Conservation (phyloP, 2,329 filamentous ascomycete genomes). For the Colletotrichum agaves region DNA sequence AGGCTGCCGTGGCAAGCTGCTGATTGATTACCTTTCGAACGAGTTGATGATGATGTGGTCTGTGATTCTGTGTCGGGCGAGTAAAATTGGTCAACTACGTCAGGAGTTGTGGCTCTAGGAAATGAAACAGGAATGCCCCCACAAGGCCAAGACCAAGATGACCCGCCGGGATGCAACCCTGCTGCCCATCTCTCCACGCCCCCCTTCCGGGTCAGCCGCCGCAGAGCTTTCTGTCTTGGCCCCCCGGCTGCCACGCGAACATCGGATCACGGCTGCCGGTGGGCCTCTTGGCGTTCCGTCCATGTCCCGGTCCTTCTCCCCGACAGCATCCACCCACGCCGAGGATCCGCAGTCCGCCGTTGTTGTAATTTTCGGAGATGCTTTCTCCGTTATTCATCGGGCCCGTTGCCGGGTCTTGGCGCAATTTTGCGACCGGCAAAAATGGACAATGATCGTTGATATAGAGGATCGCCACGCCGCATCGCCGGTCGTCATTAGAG, state of each 20-base stretch:
- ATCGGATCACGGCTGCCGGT: conserved; percentile 13
- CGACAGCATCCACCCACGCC: conserved; percentile 17
- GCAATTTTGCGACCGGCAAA: not conserved
- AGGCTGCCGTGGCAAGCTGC: conserved; percentile 8
- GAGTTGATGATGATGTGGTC: not conserved
- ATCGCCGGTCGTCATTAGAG: not conserved
- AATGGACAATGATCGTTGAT: not conserved
- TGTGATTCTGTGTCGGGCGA: not conserved
- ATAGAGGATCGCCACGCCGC: not conserved
- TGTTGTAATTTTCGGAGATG: not conserved
- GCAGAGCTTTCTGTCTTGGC: not conserved
- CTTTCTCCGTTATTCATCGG: not conserved
- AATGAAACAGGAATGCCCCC: conserved; percentile 33
- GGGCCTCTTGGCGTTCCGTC: conserved; percentile 20
- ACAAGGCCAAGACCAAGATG: conserved; percentile 31
- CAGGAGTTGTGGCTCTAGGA: conserved; percentile 29
- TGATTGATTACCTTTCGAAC: not conserved
- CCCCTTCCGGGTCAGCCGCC: not conserved
- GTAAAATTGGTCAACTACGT: conserved; percentile 32
- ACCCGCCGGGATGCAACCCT: conserved; percentile 1
- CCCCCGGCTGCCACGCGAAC: no score
- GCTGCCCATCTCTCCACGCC: not conserved
- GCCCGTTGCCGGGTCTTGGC: not conserved
- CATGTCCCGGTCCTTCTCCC: conserved; percentile 12
- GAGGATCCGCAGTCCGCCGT: conserved; percentile 15